A percentile compares a stretch with the other conserved stretches of the same genome.
Evolutionary conservation across 129 eudicot genomes (phyloP).

Genomic region (Saposhnikovia divaricata): DNA sequence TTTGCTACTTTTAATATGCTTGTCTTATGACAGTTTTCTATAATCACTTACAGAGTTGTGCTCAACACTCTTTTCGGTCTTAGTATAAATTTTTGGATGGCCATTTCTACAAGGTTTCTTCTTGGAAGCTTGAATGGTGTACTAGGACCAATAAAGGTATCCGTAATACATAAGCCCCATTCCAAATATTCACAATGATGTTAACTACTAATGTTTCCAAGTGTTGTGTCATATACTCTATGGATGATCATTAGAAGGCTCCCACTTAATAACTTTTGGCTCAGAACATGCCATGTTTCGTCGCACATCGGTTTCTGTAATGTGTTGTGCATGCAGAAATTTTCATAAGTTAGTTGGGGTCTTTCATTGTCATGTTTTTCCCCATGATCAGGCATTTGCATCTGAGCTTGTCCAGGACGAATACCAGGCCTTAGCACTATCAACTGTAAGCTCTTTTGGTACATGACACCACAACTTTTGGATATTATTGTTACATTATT

Average conservation of each 20-base stretch:
- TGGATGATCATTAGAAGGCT: background rate
- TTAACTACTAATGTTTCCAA: background rate
- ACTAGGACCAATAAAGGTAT: conserved; percentile 79
- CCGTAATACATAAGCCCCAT: background rate
- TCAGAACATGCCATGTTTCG: background rate
- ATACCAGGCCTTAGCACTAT: conserved; percentile 64
- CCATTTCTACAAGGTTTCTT: conserved; percentile 67
- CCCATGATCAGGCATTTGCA: conserved; percentile 67
- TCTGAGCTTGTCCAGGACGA: conserved; percentile 51
- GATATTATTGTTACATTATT: background rate
- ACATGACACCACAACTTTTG: background rate
- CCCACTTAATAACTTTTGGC: background rate
- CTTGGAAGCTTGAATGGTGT: conserved; percentile 73
- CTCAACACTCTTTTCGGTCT: conserved; percentile 84
- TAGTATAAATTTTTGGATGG: conserved; percentile 82
- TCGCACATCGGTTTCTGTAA: background rate
- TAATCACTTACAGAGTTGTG: conserved; percentile 46
- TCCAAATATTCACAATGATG: background rate
- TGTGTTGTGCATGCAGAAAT: background rate
- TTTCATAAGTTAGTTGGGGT: background rate
- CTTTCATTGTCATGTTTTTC: background rate
- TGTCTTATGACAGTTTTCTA: background rate
- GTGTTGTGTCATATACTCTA: background rate
- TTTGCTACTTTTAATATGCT: background rate
- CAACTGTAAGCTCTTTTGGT: conserved; percentile 43